Evolutionary conservation across 2,329 filamentous ascomycete species (phyloP).

Genomic region (Colletotrichum cuscutae): DNA sequence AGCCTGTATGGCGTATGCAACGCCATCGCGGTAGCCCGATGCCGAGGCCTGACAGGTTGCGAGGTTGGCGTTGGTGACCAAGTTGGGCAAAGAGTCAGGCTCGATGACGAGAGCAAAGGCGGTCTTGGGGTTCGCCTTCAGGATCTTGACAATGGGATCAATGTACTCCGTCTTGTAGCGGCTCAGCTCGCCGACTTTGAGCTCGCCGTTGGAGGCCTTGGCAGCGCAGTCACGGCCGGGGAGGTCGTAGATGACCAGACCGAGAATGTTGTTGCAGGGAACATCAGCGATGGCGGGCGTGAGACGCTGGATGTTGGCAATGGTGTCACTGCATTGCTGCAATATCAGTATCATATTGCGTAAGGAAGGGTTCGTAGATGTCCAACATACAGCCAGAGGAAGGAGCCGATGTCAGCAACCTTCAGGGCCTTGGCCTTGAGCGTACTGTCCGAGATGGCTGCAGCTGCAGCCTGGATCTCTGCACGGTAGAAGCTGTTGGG

Average conservation of each 20-base stretch:
- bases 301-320: conserved; percentile 49
- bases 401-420: conserved; percentile 52
- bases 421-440: conserved; percentile 44
- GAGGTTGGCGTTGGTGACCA: conserved; percentile 69
- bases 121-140: conserved; percentile 65
- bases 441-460: conserved; percentile 41
- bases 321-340: conserved; percentile 45
- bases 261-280: conserved; percentile 51
- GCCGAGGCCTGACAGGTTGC: conserved; percentile 64
- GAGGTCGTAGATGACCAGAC: conserved; percentile 70
- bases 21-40: conserved; percentile 63
- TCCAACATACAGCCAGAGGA: conserved; percentile 50
- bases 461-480: conserved; percentile 49
- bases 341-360: background rate
- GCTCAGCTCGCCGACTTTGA: conserved; percentile 61
- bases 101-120: conserved; percentile 58
- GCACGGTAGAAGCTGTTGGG: conserved; percentile 48
- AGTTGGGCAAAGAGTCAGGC: conserved; percentile 71
- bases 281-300: conserved; percentile 48
- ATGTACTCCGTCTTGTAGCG: conserved; percentile 55
- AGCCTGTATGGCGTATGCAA: conserved; percentile 64
- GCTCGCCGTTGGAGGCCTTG: conserved; percentile 71
- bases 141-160: conserved; percentile 58
- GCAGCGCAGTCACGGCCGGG: conserved; percentile 73
- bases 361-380: background rate